Conservation (phyloP, 2,329 filamentous ascomycete genomes). For the Colletotrichum tofieldiae region DNA sequence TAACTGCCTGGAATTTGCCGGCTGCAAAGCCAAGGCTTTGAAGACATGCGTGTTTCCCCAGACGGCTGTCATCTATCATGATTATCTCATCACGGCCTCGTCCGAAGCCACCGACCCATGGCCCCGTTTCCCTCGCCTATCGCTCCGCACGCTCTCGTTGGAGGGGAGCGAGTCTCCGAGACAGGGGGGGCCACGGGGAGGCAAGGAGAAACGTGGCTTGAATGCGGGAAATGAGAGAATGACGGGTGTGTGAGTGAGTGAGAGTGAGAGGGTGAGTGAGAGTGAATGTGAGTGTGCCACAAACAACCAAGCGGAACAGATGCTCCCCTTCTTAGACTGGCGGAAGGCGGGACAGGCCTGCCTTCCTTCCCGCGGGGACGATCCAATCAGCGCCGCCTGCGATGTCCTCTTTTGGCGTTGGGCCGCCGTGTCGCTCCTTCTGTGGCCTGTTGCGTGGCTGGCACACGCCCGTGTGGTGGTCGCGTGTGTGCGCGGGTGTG, state of each 20-base stretch:
- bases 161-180: background rate
- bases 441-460: slow-evolving; percentile 26
- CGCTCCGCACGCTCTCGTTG: background rate
- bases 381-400: slow-evolving; percentile 24
- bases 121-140: background rate
- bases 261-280: too few relatives aligned
- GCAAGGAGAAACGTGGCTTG: background rate
- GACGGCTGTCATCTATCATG: background rate
- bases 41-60: background rate
- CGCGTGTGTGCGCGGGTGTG: slow-evolving; percentile 29
- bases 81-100: background rate
- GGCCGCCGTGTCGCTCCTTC: background rate
- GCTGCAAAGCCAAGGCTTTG: background rate
- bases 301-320: background rate
- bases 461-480: slow-evolving; percentile 6
- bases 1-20: background rate
- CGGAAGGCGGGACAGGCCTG: background rate
- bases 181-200: background rate
- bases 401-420: background rate
- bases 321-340: background rate
- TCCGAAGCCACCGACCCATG: background rate
- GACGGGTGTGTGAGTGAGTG: background rate
- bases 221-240: background rate
- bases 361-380: slow-evolving; percentile 12
- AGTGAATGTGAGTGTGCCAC: background rate